A percentile compares a stretch with the other conserved stretches of the same genome.
Conservation (phyloP, 768 basidiomycete genomes). For the Boletus patriciae region DNA sequence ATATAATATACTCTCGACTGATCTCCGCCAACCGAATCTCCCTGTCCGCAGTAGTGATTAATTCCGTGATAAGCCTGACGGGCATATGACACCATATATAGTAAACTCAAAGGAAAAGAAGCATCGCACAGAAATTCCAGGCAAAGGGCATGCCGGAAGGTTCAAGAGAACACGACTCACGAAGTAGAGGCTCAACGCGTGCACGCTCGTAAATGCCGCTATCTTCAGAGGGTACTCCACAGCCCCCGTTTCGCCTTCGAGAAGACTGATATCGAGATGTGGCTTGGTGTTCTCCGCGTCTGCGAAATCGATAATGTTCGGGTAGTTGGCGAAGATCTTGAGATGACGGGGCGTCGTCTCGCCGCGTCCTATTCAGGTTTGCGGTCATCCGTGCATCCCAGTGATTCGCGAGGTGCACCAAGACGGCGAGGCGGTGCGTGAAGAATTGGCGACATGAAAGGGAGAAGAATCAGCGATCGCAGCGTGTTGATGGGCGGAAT, state of each 20-base stretch:
- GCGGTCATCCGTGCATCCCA: slow-evolving; percentile 1
- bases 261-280: slow-evolving; percentile 66
- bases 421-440: slow-evolving; percentile 4
- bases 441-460: slow-evolving; percentile 6
- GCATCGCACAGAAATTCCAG: slow-evolving; percentile 1
- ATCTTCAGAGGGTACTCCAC: slow-evolving; percentile 77
- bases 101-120: slow-evolving; percentile 20
- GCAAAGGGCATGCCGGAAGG: slow-evolving; percentile 19
- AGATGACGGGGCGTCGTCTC: slow-evolving; percentile 74
- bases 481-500: slow-evolving; percentile 10
- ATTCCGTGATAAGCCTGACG: slow-evolving; percentile 14
- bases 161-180: slow-evolving; percentile 46
- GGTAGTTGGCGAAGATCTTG: slow-evolving; percentile 70
- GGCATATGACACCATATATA: slow-evolving; percentile 16
- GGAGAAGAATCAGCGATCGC: slow-evolving; percentile 9
- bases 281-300: slow-evolving; percentile 70
- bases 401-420: slow-evolving; percentile 4
- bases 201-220: slow-evolving; percentile 74
- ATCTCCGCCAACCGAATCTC: slow-evolving; percentile 66
- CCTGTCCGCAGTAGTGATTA: slow-evolving; percentile 40
- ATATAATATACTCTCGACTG: slow-evolving; percentile 70
- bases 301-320: slow-evolving; percentile 73
- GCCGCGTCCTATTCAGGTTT: slow-evolving; percentile 59
- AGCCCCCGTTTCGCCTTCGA: slow-evolving; percentile 66
- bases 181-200: slow-evolving; percentile 74